Base-by-base conservation (phyloP, 352 stramenopile species). In the Phytophthora tentaculata region DNA sequence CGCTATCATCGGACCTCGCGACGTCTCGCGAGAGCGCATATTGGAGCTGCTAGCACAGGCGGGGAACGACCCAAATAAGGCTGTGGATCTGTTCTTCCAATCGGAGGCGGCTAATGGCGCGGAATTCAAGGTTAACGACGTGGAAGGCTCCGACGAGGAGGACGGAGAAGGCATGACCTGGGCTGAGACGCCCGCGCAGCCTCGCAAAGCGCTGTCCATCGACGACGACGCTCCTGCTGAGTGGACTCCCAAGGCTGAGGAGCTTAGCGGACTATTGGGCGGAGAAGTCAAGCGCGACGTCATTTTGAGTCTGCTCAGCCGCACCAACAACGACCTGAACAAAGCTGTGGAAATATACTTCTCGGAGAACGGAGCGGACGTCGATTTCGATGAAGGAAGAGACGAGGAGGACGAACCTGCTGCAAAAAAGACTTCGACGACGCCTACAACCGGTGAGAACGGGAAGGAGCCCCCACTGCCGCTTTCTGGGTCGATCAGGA, bases 281-380 rank as follows among this genome's bases (percentile, higher is more conserved):
- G 85, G 84, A 41, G 73, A 92, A 56, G 79, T 94, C 3, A 69
- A 77, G 53, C 73, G 76, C 29, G 74, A 88, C 20, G 56, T 78
- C 19, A 89, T 96, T 48, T 37, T 82, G 29, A 71, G 49, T 26
- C 69, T 96, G 26, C 67, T 96, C 26, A 69, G 62, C 7, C 80
- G 86, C 57, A 90, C 86, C n/a, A 79, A 80, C 22, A 80, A 88
- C 61, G 84, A 96, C 48, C 51, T 94, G 39, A 79, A 92, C 45
- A 89, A 90, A 57, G 83, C 88, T 0, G 86, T 94, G 24, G 86
- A 95, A 56, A 77, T 94, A 32, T 95, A 87, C 58, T 96, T 96
- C 52, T 70, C 71, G 1, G 82, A 96, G 62, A 85, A 88, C 56
- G 81, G 71, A 22, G 72, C 49, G 29, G 71, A 83, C 26, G 65